These are phyloP conservation scores for Entamoeba moshkovskii DNA, from an alignment of 208 protist genomes.

Conservation along the genomic window DNA sequence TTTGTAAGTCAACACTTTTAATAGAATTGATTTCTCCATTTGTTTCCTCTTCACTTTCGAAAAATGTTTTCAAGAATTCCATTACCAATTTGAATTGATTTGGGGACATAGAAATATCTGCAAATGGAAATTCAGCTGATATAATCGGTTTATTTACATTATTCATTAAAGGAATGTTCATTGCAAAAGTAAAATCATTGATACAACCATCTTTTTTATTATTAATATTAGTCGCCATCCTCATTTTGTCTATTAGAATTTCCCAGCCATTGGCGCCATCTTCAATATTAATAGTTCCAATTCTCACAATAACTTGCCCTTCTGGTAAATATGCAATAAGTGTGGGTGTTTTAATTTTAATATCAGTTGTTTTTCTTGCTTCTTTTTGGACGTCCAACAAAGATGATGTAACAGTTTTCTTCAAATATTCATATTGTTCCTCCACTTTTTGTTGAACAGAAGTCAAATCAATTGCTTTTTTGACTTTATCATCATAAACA, in stretches of 20 bases:
- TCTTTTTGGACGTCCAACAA: neutral
- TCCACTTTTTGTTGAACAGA: neutral
- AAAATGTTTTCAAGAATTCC: neutral
- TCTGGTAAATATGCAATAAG: neutral
- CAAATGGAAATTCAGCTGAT: neutral
- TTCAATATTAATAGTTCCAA: neutral
- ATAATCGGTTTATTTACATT: neutral
- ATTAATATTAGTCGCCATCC: neutral
- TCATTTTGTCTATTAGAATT: neutral
- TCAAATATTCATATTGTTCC: constrained; percentile 1
- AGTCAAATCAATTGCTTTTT: neutral
- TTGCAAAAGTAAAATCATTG: neutral
- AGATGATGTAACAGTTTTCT: neutral
- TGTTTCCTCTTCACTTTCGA: neutral
- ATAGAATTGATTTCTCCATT: neutral
- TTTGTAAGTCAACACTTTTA: neutral
- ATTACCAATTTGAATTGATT: neutral
- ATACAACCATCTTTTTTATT: neutral
- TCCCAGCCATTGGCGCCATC: neutral
- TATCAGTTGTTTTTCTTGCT: neutral
- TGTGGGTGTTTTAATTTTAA: neutral
- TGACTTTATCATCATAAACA: neutral
- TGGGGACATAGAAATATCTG: neutral
- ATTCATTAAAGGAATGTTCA: neutral
- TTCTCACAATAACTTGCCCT: neutral